Evolutionary conservation across 805 yeast genomes (phyloP).

Genomic region (Starmerella apicola): DNA sequence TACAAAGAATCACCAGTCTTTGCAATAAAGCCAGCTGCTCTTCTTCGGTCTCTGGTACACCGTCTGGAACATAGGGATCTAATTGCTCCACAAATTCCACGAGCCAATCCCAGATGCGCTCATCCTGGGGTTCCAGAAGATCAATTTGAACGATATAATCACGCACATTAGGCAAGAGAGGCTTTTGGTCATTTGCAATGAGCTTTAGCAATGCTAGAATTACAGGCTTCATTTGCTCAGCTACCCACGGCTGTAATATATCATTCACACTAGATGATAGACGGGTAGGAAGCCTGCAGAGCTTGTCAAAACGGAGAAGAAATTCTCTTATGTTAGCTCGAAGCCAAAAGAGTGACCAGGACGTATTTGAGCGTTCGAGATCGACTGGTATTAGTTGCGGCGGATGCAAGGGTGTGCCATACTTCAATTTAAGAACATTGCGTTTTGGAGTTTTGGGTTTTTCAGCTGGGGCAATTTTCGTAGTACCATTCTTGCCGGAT

Average conservation of each 20-base stretch:
- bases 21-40: constrained; percentile 23
- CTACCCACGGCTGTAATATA: constrained; percentile 28
- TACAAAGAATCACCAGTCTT: constrained; percentile 22
- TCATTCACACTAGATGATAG: constrained; percentile 27
- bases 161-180: constrained; percentile 22
- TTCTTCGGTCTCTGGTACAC: constrained; percentile 16
- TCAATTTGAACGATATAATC: constrained; percentile 25
- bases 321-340: constrained; percentile 29
- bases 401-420: constrained; percentile 9
- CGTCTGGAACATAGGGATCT: constrained; percentile 14
- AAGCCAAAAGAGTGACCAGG: constrained; percentile 24
- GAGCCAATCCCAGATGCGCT: constrained; percentile 26
- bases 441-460: constrained; percentile 6
- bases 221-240: constrained; percentile 27
- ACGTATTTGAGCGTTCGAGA: constrained; percentile 16
- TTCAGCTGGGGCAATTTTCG: constrained; percentile 1
- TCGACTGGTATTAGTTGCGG: constrained; percentile 24
- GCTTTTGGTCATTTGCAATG: constrained; percentile 25
- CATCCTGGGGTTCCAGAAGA: constrained; percentile 25
- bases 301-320: constrained; percentile 29
- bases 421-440: constrained; percentile 15
- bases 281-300: constrained; percentile 27
- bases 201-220: constrained; percentile 24
- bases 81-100: constrained; percentile 21
- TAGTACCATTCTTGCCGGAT: constrained; percentile 3